A percentile compares a stretch with the other conserved stretches of the same genome.
Conservation (phyloP, 192 early-diverging fungal genomes). For the Coemansia sp. region DNA sequence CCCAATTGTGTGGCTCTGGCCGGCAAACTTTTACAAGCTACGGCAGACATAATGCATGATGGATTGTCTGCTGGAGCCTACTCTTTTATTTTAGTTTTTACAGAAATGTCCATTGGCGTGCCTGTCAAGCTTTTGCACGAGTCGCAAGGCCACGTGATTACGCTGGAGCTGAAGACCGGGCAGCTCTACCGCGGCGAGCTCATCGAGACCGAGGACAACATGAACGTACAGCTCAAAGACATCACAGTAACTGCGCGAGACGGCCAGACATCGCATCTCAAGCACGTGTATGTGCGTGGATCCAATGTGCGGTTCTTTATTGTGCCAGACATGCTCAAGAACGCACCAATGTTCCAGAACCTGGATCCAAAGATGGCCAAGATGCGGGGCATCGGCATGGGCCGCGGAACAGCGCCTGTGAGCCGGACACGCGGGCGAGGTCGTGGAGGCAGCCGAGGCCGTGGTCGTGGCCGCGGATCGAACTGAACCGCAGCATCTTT, state of each 20-base stretch:
- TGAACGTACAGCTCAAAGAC: conserved; percentile 97
- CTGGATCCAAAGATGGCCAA: conserved; percentile 69
- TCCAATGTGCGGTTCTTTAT: conserved; percentile 91
- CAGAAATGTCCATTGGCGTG: conserved; percentile 81
- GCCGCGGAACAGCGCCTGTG: conserved; percentile 32
- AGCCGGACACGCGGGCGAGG: conserved; percentile 29
- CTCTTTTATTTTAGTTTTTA: neutral
- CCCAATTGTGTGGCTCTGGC: conserved; percentile 6
- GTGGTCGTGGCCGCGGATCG: conserved; percentile 31
- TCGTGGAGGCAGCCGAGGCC: conserved; percentile 23
- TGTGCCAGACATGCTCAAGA: conserved; percentile 99
- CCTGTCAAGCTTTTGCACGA: conserved; percentile 97
- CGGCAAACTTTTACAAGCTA: neutral
- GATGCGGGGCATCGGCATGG: conserved; percentile 56
- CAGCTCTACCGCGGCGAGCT: conserved; percentile 93
- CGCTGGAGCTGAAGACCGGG: conserved; percentile 93
- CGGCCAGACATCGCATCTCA: conserved; percentile 85
- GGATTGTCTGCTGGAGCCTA: neutral
- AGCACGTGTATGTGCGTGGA: conserved; percentile 95
- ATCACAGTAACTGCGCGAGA: conserved; percentile 92
- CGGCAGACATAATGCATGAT: neutral
- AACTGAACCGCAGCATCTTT: neutral
- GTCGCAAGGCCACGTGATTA: conserved; percentile 94
- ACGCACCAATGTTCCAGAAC: conserved; percentile 97
- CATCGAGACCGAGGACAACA: conserved; percentile 97